Evolutionary conservation across 176 grass and related monocot genomes (phyloP).

Genomic region (Poa annua): DNA sequence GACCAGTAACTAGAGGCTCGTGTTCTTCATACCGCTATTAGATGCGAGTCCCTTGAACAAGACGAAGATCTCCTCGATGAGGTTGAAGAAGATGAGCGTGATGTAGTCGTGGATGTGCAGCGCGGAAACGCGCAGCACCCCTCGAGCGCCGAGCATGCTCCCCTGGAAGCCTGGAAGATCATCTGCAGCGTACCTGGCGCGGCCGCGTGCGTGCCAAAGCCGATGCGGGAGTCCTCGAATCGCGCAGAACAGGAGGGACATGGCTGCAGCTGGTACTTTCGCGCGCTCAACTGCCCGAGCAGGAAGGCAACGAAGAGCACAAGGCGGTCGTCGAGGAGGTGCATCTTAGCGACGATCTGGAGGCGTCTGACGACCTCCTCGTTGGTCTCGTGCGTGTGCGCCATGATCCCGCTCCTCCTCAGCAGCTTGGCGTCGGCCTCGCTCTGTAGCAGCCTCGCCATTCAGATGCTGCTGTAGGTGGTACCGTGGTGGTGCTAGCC

Average conservation of each 20-base stretch:
- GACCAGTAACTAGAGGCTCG: no score
- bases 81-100: not conserved
- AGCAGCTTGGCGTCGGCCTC: constrained; percentile 15
- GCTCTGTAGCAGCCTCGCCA: constrained; percentile 19
- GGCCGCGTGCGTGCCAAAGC: not conserved
- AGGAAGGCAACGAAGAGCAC: no score
- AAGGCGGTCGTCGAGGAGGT: no score
- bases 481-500: no score
- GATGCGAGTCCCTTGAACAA: not conserved
- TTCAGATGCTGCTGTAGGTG: not conserved
- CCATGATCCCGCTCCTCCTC: not conserved
- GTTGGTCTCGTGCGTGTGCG: constrained; percentile 12
- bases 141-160: not conserved
- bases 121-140: not conserved
- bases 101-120: not conserved
- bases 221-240: not conserved
- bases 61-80: constrained; percentile 4
- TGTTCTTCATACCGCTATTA: no score
- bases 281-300: no score
- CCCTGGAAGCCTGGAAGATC: not conserved
- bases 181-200: not conserved
- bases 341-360: no score
- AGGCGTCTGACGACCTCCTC: no score
- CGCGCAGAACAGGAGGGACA: no score
- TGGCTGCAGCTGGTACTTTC: no score